Evolutionary conservation across 78 protist genomes (phyloP), one percentile per base, ranked within the genome.

Genomic region (Parvularia atlantis): DNA sequence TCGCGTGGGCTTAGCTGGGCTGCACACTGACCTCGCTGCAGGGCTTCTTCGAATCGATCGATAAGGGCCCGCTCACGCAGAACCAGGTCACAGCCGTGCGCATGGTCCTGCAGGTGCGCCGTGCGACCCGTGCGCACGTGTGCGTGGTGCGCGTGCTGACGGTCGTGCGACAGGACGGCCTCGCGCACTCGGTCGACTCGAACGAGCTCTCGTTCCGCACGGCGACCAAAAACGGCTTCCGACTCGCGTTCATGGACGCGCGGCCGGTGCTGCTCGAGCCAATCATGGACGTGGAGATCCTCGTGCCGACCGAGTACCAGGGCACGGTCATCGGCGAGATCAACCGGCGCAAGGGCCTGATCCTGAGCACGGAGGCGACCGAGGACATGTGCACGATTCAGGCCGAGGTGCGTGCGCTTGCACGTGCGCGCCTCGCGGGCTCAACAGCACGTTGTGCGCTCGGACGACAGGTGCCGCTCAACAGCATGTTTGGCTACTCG

Each of bases 401-500:
- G 28, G 84, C 87, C 36, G 93, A 88, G 64, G 90, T 64, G 57
- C 10, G 60, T 56, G 31, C 10, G 60, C 10, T 4, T 56, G 60
- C 10, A 14, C 10, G 60, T 56, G 31, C 10, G 60, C 11, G n/a
- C 60, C 13, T 56, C n/a, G 14, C n/a, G 4, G 60, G 60, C 14
- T 28, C n/a, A 56, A 7, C n/a, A 56, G 14, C 31, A 7, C 4
- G 5, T 2, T 30, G 44, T 58, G 16, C 36, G 35, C 44, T 3
- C 26, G 5, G 63, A 2, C 30, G 30, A 33, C 44, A 36, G 31
- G 65, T 83, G 0, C 95, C 98, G 24, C 85, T 94, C 54, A 63
- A 71, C 30, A 54, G 44, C 48, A 94, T 94, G 96, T 94, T 94
- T 64, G 98, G 98, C 60, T 94, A 80, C 66, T 75, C 89, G 13